Evolutionary conservation across 2,329 filamentous ascomycete species (phyloP).

Genomic region (Aspergillus pseudonomiae): DNA sequence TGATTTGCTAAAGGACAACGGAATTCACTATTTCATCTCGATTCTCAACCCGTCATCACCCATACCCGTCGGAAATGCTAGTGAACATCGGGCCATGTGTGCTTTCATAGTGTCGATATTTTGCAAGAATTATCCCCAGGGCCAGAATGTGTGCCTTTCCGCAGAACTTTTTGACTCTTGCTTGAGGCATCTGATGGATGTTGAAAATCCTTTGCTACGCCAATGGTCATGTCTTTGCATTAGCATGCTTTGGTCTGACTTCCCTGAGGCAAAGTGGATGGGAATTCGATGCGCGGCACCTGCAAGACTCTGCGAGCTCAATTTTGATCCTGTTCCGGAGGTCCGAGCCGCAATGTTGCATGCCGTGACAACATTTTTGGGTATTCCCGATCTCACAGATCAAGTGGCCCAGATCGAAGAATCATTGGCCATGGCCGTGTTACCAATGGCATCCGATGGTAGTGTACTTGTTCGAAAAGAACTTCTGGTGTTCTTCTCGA

Average conservation of each 20-base stretch:
- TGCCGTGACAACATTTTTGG: slow-evolving; percentile 89
- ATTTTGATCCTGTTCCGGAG: slow-evolving; percentile 85
- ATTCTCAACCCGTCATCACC: slow-evolving; percentile 84
- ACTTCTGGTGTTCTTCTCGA: slow-evolving; percentile 88
- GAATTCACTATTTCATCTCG: slow-evolving; percentile 93
- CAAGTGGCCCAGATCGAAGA: slow-evolving; percentile 91
- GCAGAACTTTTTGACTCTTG: slow-evolving; percentile 90
- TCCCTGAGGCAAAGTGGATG: slow-evolving; percentile 91
- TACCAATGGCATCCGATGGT: slow-evolving; percentile 91
- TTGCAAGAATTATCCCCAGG: slow-evolving; percentile 90
- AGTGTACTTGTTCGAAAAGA: slow-evolving; percentile 94
- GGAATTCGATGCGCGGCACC: slow-evolving; percentile 90
- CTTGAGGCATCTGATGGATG: slow-evolving; percentile 78
- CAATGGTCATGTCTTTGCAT: slow-evolving; percentile 97
- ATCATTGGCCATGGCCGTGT: slow-evolving; percentile 81
- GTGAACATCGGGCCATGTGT: slow-evolving; percentile 98
- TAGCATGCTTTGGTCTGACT: slow-evolving; percentile 90
- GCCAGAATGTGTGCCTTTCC: slow-evolving; percentile 87
- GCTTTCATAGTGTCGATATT: slow-evolving; percentile 97
- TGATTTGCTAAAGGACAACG: slow-evolving; percentile 93
- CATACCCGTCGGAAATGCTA: slow-evolving; percentile 82
- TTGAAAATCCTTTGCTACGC: slow-evolving; percentile 82
- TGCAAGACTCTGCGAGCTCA: slow-evolving; percentile 75
- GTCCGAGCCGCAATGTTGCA: slow-evolving; percentile 92
- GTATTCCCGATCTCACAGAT: slow-evolving; percentile 88